Evolutionary conservation across 257 asterid genomes (phyloP).

Genomic region (Sherardia arvensis): DNA sequence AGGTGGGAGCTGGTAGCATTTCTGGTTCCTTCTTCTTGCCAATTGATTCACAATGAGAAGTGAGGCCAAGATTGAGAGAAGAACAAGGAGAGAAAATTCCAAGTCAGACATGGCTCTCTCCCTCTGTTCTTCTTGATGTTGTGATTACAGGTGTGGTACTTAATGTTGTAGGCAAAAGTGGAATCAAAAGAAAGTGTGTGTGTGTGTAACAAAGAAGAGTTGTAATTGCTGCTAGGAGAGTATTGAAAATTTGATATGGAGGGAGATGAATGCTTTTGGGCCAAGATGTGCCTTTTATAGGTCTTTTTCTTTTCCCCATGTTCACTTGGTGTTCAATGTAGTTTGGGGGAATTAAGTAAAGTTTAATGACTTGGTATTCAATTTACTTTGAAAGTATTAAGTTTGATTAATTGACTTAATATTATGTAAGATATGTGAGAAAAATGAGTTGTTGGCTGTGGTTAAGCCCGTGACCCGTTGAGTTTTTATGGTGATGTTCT

Average conservation of each 20-base stretch:
- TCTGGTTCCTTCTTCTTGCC: conserved; percentile 23
- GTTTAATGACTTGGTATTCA: not conserved
- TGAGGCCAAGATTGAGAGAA: conserved; percentile 25
- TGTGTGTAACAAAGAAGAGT: not conserved
- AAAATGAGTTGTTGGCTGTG: too few species aligned
- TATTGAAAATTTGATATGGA: not conserved
- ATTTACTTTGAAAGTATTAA: too few species aligned
- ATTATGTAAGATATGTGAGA: too few species aligned
- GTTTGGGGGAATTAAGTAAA: conserved; percentile 1
- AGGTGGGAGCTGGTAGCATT: conserved; percentile 57
- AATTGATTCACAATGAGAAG: conserved; percentile 26
- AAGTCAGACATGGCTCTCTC: conserved; percentile 36
- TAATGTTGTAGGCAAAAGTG: conserved; percentile 12
- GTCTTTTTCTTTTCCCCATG: not conserved
- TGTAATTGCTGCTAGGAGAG: not conserved
- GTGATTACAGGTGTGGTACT: not conserved
- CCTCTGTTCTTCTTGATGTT: conserved; percentile 1
- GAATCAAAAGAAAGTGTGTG: conserved; percentile 4
- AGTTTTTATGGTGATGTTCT: too few species aligned
- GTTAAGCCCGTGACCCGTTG: too few species aligned
- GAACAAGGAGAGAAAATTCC: conserved; percentile 37
- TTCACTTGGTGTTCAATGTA: not conserved
- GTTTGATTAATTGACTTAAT: too few species aligned
- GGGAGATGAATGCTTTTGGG: conserved; percentile 3
- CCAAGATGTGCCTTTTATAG: conserved; percentile 3